Percentiles rank a stretch among this genome's conserved stretches.
Evolutionary conservation across 106 monocot genomes (phyloP).

Genomic region (Agapanthus africanus): DNA sequence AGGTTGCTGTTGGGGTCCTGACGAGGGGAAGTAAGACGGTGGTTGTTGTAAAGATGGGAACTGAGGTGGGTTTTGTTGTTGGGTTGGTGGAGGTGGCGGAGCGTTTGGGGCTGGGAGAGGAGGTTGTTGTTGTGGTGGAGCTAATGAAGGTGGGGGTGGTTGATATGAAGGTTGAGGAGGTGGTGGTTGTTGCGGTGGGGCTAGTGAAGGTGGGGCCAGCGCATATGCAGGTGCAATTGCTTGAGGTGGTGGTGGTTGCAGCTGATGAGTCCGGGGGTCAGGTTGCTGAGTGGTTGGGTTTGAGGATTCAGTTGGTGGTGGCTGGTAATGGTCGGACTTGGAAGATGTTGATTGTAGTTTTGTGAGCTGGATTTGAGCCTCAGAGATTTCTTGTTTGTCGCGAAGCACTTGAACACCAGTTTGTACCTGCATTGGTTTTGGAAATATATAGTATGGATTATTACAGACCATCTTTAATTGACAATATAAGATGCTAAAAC

Average conservation of each 20-base stretch:
- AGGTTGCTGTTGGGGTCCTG: constrained; percentile 19
- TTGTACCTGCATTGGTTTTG: constrained; percentile 49
- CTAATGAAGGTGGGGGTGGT: neutral
- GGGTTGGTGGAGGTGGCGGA: constrained; percentile 11
- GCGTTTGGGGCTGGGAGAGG: constrained; percentile 2
- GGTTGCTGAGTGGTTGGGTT: neutral
- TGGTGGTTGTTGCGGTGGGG: constrained; percentile 25
- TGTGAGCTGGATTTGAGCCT: constrained; percentile 55
- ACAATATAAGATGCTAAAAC: too few relatives aligned
- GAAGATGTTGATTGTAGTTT: constrained; percentile 33
- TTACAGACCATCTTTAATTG: neutral
- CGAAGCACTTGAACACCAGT: constrained; percentile 62
- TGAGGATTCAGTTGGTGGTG: constrained; percentile 7
- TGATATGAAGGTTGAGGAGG: constrained; percentile 8
- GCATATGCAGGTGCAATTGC: constrained; percentile 24
- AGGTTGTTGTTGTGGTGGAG: neutral
- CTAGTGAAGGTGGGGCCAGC: constrained; percentile 26
- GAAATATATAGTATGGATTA: neutral
- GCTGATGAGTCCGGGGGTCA: neutral
- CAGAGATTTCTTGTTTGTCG: constrained; percentile 68
- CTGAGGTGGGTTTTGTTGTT: constrained; percentile 29
- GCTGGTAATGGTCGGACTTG: constrained; percentile 16
- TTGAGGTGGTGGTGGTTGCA: constrained; percentile 15
- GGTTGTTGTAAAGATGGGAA: constrained; percentile 35
- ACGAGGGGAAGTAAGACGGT: constrained; percentile 14